A percentile compares a stretch with the other conserved stretches of the same genome.
Evolutionary conservation across 371 early-diverging fungal species (phyloP).

Genomic region (Saksenaea vasiformis): DNA sequence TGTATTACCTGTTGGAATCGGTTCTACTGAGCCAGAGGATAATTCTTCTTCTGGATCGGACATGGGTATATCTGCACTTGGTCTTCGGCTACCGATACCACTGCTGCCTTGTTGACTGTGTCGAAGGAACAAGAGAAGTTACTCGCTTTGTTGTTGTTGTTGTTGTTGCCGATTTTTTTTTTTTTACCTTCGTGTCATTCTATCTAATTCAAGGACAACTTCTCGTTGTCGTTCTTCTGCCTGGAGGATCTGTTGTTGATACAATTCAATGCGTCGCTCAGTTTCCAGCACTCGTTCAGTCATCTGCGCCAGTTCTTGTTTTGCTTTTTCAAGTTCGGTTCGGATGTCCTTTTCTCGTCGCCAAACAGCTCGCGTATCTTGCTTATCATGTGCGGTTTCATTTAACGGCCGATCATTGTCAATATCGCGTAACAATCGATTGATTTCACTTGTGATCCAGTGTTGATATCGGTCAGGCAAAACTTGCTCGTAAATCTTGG

Average conservation of each 20-base stretch:
- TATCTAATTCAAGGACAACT: constrained; percentile 25
- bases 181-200: constrained; percentile 13
- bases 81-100: not conserved
- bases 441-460: constrained; percentile 83
- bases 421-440: constrained; percentile 80
- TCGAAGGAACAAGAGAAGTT: not conserved
- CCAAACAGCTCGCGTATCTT: constrained; percentile 34
- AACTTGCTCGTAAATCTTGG: constrained; percentile 78
- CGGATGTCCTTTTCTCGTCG: constrained; percentile 42
- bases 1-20: not conserved
- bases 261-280: constrained; percentile 31
- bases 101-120: not conserved
- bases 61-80: constrained; percentile 5
- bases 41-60: not conserved
- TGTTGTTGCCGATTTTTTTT: no score
- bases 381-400: constrained; percentile 33
- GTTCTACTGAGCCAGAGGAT: not conserved
- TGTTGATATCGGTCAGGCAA: constrained; percentile 73
- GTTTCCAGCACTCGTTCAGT: constrained; percentile 35
- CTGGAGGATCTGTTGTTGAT: constrained; percentile 23
- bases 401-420: constrained; percentile 36
- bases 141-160: not conserved
- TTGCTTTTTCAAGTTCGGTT: constrained; percentile 35
- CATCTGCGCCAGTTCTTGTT: constrained; percentile 28
- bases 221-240: constrained; percentile 40